Percentiles rank a stretch among this genome's conserved stretches.
Conservation (phyloP, 768 basidiomycete genomes). For the Cystoderma amianthinum region DNA sequence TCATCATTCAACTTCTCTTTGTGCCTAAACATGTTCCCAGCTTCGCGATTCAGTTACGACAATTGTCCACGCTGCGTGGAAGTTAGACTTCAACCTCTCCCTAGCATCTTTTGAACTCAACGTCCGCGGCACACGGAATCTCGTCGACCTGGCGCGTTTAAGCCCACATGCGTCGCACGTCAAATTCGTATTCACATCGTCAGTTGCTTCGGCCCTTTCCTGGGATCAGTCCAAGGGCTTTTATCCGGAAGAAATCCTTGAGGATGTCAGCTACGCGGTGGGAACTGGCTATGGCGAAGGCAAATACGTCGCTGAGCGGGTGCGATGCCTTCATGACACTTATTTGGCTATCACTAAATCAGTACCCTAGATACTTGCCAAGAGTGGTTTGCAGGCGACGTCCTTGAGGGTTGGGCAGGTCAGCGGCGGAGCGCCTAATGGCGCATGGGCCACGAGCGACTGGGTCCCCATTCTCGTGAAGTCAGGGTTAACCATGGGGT, state of each 20-base stretch:
- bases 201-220: conserved; percentile 20
- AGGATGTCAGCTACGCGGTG: conserved; percentile 15
- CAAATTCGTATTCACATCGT: conserved; percentile 28
- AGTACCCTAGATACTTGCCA: conserved; percentile 8
- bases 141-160: conserved; percentile 27
- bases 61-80: conserved; percentile 38
- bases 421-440: conserved; percentile 21
- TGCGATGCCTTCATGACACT: too few relatives aligned
- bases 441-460: conserved; percentile 26
- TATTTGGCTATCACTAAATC: too few relatives aligned
- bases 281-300: conserved; percentile 27
- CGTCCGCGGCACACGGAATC: conserved; percentile 31
- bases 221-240: conserved; percentile 16
- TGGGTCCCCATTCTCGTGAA: conserved; percentile 30
- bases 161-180: conserved; percentile 10
- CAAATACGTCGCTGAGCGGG: conserved; percentile 32
- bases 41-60: conserved; percentile 16
- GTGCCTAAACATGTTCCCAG: too few relatives aligned
- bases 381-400: conserved; percentile 9
- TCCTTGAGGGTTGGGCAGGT: conserved; percentile 26
- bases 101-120: conserved; percentile 37
- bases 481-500: conserved; percentile 18
- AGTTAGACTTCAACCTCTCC: conserved; percentile 37
- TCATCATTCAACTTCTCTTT: too few relatives aligned
- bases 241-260: conserved; percentile 19